Conservation (phyloP, 2,329 filamentous ascomycete species). For the Fusarium armeniacum region DNA sequence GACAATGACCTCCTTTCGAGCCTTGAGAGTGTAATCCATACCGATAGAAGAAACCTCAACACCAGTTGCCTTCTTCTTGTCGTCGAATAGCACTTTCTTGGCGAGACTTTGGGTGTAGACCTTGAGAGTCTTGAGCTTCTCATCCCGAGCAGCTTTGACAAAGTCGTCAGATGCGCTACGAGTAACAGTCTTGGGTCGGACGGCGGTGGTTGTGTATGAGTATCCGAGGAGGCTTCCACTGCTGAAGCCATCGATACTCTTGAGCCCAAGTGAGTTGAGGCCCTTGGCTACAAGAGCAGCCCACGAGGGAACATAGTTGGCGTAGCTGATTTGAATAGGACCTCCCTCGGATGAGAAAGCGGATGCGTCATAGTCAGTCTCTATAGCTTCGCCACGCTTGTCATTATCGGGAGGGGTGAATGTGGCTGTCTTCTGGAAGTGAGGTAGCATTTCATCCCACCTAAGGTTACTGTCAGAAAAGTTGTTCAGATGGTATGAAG, state of each 20-base stretch:
- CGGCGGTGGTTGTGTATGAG: constrained; percentile 43
- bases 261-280: constrained; percentile 49
- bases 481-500: fast-evolving
- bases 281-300: constrained; percentile 44
- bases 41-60: constrained; percentile 49
- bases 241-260: constrained; percentile 41
- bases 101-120: constrained; percentile 60
- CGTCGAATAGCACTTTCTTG: constrained; percentile 61
- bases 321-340: constrained; percentile 48
- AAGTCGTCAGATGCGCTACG: constrained; percentile 50
- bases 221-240: constrained; percentile 47
- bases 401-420: constrained; percentile 48
- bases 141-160: constrained; percentile 47
- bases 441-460: constrained; percentile 48
- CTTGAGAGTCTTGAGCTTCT: constrained; percentile 53
- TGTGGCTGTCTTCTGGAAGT: constrained; percentile 48
- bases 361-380: constrained; percentile 46
- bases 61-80: constrained; percentile 56
- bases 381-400: constrained; percentile 41
- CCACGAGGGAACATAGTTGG: constrained; percentile 48
- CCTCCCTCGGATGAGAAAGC: constrained; percentile 48
- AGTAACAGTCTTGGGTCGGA: constrained; percentile 39
- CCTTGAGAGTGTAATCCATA: constrained; percentile 36
- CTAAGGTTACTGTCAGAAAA: neutral
- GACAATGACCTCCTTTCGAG: constrained; percentile 40